Conservation (phyloP, 2,329 filamentous ascomycete species). For the Microdochium nivale region DNA sequence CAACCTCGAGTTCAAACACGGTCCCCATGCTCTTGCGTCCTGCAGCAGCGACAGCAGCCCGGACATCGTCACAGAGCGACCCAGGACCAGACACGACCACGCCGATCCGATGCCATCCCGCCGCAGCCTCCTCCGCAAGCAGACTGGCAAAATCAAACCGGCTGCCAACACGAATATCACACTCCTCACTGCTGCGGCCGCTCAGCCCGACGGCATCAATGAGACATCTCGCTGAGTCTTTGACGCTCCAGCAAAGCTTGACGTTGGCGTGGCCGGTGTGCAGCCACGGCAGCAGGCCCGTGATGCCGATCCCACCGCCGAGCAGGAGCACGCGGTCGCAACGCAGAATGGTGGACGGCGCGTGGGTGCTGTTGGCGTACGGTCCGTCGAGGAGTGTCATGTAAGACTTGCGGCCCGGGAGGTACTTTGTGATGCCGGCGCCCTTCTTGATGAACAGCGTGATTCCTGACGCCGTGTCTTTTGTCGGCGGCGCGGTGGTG, state of each 20-base stretch:
- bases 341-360: slow-evolving; percentile 13
- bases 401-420: slow-evolving; percentile 15
- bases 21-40: not conserved
- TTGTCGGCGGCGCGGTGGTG: not conserved
- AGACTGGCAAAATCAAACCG: not conserved
- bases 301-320: slow-evolving; percentile 39
- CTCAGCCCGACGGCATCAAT: not conserved
- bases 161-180: not conserved
- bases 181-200: not conserved
- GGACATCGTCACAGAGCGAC: not conserved
- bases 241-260: not conserved
- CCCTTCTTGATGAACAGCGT: slow-evolving; percentile 27
- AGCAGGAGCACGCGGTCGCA: slow-evolving; percentile 25
- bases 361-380: slow-evolving; percentile 22
- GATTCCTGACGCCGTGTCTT: slow-evolving; percentile 12
- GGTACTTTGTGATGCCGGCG: slow-evolving; percentile 23
- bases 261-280: not conserved
- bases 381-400: slow-evolving; percentile 29
- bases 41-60: not conserved
- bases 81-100: not conserved
- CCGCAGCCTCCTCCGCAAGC: not conserved
- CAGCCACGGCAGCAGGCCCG: slow-evolving; percentile 25
- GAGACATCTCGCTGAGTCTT: not conserved
- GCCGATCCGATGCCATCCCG: not conserved
- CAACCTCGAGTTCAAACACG: not conserved